Percentiles rank a stretch among this genome's conserved stretches.
phyloP scores from a whole-genome alignment of 1,284 basidiomycete species.

The Sporisorium reilianum region DNA sequence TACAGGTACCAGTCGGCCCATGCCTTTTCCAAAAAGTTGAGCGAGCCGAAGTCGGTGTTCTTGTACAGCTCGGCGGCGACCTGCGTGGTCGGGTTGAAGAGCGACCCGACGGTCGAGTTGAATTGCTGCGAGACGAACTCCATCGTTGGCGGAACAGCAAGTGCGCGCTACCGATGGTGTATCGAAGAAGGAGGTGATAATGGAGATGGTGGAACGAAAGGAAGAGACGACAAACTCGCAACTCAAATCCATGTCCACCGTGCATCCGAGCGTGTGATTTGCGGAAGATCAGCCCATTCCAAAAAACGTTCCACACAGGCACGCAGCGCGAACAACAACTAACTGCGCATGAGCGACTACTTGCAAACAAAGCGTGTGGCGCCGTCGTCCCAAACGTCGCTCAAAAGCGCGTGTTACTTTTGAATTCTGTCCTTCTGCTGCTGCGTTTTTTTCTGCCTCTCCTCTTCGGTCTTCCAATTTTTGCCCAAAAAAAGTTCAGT shows the following conservation, averaged over 20 bases:
- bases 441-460: not conserved
- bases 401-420: conserved; percentile 6
- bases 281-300: conserved; percentile 7
- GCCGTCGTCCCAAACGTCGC: not conserved
- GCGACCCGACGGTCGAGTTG: conserved; percentile 50
- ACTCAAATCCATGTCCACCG: not conserved
- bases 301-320: conserved; percentile 3
- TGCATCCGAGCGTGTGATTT: not conserved
- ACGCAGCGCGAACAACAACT: too few relatives aligned
- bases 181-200: not conserved
- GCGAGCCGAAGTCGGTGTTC: conserved; percentile 52
- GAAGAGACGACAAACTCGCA: not conserved
- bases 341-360: not conserved
- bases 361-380: not conserved
- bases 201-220: conserved; percentile 7
- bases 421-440: not conserved
- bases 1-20: conserved; percentile 71
- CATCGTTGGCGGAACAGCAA: conserved; percentile 25
- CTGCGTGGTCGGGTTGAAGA: conserved; percentile 43
- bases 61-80: conserved; percentile 70
- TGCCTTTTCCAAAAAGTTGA: conserved; percentile 60
- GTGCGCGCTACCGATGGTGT: conserved; percentile 10
- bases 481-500: not conserved
- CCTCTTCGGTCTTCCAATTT: conserved; percentile 2
- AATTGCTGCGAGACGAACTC: conserved; percentile 49